Base-by-base conservation (phyloP, 2,329 filamentous ascomycete genomes). In the Chaetomiaceae sp. region DNA sequence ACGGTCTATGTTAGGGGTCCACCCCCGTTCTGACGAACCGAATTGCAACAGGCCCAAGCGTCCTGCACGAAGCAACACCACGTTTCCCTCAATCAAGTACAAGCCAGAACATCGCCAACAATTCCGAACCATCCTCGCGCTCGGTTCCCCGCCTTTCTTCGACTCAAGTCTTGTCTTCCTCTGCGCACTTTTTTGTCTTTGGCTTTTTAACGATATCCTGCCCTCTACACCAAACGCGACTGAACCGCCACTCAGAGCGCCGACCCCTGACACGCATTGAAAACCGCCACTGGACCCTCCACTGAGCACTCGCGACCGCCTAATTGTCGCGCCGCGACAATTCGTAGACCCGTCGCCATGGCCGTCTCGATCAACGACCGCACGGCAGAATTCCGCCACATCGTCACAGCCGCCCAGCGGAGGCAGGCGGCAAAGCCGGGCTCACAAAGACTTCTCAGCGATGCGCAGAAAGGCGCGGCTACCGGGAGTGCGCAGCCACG, bases 341-440 rank as follows among this genome's bases (percentile, higher is more conserved):
- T 7, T 13, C 10, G 43, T 9, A 25, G 7, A 32, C 25, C 21
- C 45, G 45, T 32, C 37, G 41, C 57, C 47, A 86, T 86, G 82
- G 81, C 81, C 53, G 77, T 83, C 66, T 92, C 90, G 47, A 95
- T 97, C 70, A 94, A 99, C 77, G 94, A 99, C 75, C 89, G 94
- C 67, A 99, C 94, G 53, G 81, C 84, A 67, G 94, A 99, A 78
- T 99, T 99, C 79, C 87, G 86, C 69, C 88, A 90, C 59, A 95
- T 97, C 65, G 82, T 97, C 58, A 78, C 82, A 41, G 89, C 95
- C 68, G 88, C 89, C 47, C 90, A 95, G 72, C 87, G 86, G 66
- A 82, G 85, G 59, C 84, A 94, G 65, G 84, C 85, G 29, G 83
- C 82, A 55, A 96, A 95, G 73, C 78, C 86, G 47, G 83, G 88